A percentile compares a stretch with the other conserved stretches of the same genome.
Conservation (phyloP, 1,139 yeast species). For the Geotrichum candidum region DNA sequence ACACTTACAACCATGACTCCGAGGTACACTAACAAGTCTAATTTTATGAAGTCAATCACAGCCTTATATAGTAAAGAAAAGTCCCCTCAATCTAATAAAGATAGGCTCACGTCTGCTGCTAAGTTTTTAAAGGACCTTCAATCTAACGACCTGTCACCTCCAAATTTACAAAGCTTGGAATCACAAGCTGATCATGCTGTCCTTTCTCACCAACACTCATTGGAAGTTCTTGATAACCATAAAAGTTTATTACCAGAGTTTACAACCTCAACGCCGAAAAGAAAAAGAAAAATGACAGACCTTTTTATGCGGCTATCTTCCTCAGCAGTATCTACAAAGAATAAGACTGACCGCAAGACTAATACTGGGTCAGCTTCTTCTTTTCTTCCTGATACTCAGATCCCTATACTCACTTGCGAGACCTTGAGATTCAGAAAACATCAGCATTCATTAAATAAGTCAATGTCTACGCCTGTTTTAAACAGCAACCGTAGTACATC, state of each 20-base stretch:
- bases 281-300: constrained; percentile 24
- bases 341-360: constrained; percentile 18
- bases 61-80: background rate
- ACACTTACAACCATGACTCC: background rate
- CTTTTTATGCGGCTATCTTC: constrained; percentile 28
- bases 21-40: background rate
- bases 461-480: constrained; percentile 3
- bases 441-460: background rate
- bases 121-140: constrained; percentile 1
- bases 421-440: background rate
- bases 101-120: constrained; percentile 3
- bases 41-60: background rate
- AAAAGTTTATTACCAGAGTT: background rate
- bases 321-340: constrained; percentile 30
- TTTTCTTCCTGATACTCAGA: constrained; percentile 2
- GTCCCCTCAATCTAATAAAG: background rate
- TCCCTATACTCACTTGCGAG: background rate
- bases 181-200: background rate
- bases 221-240: background rate
- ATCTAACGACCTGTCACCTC: background rate
- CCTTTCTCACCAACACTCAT: background rate
- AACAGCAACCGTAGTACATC: background rate
- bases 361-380: background rate
- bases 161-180: background rate
- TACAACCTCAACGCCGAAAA: constrained; percentile 1